Evolutionary conservation across 179 eudicot species (phyloP), one percentile per base, ranked within the genome.

Genomic region (Beta lomatogona): DNA sequence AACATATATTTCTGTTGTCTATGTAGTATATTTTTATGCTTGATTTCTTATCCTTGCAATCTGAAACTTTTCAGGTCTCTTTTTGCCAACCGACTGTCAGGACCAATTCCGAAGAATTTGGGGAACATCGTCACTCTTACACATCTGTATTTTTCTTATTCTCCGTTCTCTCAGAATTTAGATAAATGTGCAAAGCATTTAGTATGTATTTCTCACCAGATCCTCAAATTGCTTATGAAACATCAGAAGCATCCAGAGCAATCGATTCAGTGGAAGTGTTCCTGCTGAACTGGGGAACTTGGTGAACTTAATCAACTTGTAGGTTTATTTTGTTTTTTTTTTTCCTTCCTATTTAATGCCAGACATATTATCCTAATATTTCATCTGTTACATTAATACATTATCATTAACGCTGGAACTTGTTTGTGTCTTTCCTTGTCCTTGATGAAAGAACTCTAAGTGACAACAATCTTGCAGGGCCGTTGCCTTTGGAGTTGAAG

Each of bases 201-300:
- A 21, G 36, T 59, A 46, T 31, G 15, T 63, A 61, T 28, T 25
- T 77, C 55, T 44, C 15, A 6, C 48, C 10, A 1, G 28, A 48
- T 61, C 7, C 36, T 68, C 22, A 15, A 10, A 64, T 46, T 64
- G 36, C 48, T 25, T 21, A 9, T 31, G 15, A 53, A 80, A 69
- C 73, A 74, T 73, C 89, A 88, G 89, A 88, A 82, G 86, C 83
- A 55, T 90, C 25, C 88, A 90, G 84, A 83, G 66, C 83, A 90
- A 90, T 71, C 69, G 41, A 71, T 88, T 90, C 73, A 54, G 44
- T 82, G 93, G 91, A 75, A 77, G 71, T 44, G 84, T 90, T 80
- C 93, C 93, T 59, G 77, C 90, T 19, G 90, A 82, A 82, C 87
- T 90, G 22, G 91, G 87, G 78, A 81, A 87, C 1, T 75, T 90